A percentile compares a stretch with the other conserved stretches of the same genome.
These are phyloP conservation scores for Neurospora cerealis DNA, from an alignment of 495 filamentous ascomycete genomes.

Conservation along the genomic window DNA sequence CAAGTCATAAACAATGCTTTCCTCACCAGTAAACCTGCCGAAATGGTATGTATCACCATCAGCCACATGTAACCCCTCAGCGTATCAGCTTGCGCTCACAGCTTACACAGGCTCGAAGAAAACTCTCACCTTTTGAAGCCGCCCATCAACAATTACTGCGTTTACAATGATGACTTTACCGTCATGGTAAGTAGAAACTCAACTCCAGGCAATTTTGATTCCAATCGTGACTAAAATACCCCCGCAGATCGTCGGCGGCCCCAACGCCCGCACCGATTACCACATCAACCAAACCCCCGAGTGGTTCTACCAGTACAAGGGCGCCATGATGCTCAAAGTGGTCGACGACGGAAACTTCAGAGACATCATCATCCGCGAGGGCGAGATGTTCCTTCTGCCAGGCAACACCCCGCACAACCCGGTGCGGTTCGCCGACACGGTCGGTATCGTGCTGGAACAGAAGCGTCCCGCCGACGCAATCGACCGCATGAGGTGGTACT, in stretches of 20 bases:
- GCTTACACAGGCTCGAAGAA: slow-evolving; percentile 63
- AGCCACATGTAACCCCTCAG: background rate
- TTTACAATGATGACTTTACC: slow-evolving; percentile 72
- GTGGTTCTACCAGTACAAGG: slow-evolving; percentile 95
- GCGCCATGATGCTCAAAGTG: slow-evolving; percentile 87
- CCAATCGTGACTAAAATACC: background rate
- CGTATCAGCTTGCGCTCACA: background rate
- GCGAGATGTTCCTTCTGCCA: slow-evolving; percentile 89
- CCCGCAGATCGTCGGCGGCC: slow-evolving; percentile 79
- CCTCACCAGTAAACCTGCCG: slow-evolving; percentile 61
- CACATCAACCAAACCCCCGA: slow-evolving; percentile 96
- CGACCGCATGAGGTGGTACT: slow-evolving; percentile 90
- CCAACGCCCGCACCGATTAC: slow-evolving; percentile 94
- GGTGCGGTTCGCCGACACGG: slow-evolving; percentile 52
- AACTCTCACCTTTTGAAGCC: slow-evolving; percentile 91
- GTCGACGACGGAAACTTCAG: slow-evolving; percentile 61
- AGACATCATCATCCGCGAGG: slow-evolving; percentile 84
- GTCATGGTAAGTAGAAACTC: slow-evolving; percentile 50
- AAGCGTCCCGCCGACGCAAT: slow-evolving; percentile 55
- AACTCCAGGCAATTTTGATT: no score
- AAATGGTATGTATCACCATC: slow-evolving; percentile 54
- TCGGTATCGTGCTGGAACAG: slow-evolving; percentile 86
- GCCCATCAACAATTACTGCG: slow-evolving; percentile 94
- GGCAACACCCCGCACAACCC: slow-evolving; percentile 81
- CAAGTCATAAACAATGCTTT: slow-evolving; percentile 31